Conservation (phyloP, 2,329 filamentous ascomycete genomes). For the Pseudogymnoascus sp. region DNA sequence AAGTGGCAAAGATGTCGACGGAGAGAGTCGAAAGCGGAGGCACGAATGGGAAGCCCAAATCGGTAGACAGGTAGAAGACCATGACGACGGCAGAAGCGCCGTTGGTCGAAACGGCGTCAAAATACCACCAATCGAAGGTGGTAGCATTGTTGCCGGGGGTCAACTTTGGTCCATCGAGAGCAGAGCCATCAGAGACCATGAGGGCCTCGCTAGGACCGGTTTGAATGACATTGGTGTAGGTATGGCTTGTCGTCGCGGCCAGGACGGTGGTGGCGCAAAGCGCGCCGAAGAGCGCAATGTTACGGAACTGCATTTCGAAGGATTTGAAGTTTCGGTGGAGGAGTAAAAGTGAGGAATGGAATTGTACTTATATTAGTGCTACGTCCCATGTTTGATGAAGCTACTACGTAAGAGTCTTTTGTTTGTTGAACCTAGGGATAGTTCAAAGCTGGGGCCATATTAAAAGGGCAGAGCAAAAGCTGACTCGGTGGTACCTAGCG, state of each 20-base stretch:
- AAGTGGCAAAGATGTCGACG: slow-evolving; percentile 14
- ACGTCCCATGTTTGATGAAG: neutral
- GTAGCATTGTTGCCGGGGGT: slow-evolving; percentile 16
- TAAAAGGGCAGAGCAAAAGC: neutral
- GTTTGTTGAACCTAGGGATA: neutral
- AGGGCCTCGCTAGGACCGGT: neutral
- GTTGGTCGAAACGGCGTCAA: slow-evolving; percentile 30
- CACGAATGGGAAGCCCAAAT: slow-evolving; percentile 32
- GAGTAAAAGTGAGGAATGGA: neutral
- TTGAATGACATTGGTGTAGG: neutral
- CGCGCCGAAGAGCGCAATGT: neutral
- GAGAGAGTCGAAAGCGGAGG: neutral
- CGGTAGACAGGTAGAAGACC: slow-evolving; percentile 28
- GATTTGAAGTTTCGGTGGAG: neutral
- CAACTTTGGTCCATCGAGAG: slow-evolving; percentile 20
- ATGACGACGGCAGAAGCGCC: slow-evolving; percentile 26
- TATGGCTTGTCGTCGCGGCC: neutral
- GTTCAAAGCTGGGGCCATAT: neutral
- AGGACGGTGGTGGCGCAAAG: neutral
- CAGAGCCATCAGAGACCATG: neutral
- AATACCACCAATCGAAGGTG: slow-evolving; percentile 36
- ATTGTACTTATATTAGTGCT: neutral
- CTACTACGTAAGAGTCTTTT: neutral
- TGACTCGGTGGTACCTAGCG: neutral
- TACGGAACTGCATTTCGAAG: neutral